Percentiles rank a stretch among this genome's conserved stretches.
Evolutionary conservation across 73 alveolate genomes (phyloP).

Genomic region (Stentor roeselii): DNA sequence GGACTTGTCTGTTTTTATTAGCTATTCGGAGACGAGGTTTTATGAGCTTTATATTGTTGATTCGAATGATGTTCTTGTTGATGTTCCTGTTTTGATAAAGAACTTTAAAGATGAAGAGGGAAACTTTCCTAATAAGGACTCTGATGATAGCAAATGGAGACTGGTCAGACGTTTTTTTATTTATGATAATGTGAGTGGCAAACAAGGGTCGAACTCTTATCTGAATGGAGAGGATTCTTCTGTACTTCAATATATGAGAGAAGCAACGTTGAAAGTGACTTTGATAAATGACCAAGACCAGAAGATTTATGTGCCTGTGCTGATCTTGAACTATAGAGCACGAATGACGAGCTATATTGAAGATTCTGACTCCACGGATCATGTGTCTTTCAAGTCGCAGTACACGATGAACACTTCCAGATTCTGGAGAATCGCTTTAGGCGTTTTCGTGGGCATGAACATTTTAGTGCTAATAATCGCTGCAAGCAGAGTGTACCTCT

Average conservation of each 20-base stretch:
- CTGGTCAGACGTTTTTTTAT: constrained; percentile 63
- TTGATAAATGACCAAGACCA: constrained; percentile 43
- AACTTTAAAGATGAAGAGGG: constrained; percentile 50
- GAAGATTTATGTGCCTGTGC: constrained; percentile 58
- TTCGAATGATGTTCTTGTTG: constrained; percentile 49
- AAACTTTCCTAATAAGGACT: constrained; percentile 37
- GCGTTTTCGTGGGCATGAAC: constrained; percentile 37
- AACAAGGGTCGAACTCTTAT: constrained; percentile 50
- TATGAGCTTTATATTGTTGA: constrained; percentile 71
- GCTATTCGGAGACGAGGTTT: constrained; percentile 47
- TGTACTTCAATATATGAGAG: constrained; percentile 54
- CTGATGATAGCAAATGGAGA: constrained; percentile 38
- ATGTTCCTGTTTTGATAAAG: constrained; percentile 75
- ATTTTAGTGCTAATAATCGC: constrained; percentile 44
- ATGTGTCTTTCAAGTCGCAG: constrained; percentile 50
- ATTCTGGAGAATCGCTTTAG: constrained; percentile 41
- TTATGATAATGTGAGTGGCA: constrained; percentile 62
- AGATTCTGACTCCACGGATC: constrained; percentile 23
- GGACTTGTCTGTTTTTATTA: constrained; percentile 39
- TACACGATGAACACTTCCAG: constrained; percentile 40
- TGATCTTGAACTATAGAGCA: constrained; percentile 34
- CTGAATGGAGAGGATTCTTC: constrained; percentile 38
- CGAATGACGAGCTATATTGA: constrained; percentile 28
- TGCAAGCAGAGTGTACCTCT: constrained; percentile 58
- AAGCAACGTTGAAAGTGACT: constrained; percentile 44